Evolutionary conservation across 345 rosid species (phyloP).

Genomic region (Citrus cavaleriei): DNA sequence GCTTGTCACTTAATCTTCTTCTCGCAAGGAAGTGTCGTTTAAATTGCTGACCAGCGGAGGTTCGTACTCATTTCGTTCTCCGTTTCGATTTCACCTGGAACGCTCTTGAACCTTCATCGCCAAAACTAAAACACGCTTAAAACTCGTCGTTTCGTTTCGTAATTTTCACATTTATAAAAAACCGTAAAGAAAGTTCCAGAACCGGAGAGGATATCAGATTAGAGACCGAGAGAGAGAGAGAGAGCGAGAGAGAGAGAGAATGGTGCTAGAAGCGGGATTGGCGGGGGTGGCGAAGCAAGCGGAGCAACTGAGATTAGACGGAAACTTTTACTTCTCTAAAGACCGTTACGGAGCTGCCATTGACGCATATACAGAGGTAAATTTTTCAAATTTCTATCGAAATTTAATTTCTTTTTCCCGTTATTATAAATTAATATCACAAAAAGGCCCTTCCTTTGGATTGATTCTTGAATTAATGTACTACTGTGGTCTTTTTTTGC

Average conservation of each 20-base stretch:
- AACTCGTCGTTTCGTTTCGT: not conserved
- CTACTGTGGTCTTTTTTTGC: not conserved
- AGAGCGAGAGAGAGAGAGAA: constrained; percentile 8
- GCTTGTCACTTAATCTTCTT: not conserved
- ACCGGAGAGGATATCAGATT: not conserved
- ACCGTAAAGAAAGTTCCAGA: not conserved
- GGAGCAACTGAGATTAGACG: constrained; percentile 57
- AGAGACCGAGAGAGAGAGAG: not conserved
- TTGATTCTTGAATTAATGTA: not conserved
- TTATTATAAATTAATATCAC: no score
- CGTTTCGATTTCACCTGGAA: not conserved
- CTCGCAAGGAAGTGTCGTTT: not conserved
- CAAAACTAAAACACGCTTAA: not conserved
- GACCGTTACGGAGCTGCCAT: constrained; percentile 83
- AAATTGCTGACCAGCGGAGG: not conserved
- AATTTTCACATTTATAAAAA: not conserved
- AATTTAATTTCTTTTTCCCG: no score
- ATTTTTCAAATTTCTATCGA: not conserved
- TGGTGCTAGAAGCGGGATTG: constrained; percentile 33
- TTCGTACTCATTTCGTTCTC: not conserved
- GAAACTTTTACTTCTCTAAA: constrained; percentile 55
- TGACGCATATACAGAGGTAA: constrained; percentile 88
- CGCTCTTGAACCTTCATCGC: not conserved
- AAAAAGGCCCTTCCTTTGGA: no score
- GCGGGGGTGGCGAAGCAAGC: constrained; percentile 57